A percentile compares a stretch with the other conserved stretches of the same genome.
Conservation (phyloP, 2,329 filamentous ascomycete genomes). For the Fusarium sp. region DNA sequence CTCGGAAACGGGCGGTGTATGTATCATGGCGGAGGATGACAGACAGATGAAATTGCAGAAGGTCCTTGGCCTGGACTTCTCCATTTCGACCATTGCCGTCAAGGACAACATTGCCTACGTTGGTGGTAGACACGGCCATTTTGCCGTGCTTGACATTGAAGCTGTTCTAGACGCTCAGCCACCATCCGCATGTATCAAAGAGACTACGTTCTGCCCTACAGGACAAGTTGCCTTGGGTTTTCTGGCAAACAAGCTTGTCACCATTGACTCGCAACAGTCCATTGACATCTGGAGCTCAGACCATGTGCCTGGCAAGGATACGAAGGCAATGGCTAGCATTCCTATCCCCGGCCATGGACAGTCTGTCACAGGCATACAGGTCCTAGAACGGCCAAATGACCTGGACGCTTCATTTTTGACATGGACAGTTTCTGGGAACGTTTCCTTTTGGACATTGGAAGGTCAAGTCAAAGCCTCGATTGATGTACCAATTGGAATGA, state of each 20-base stretch:
- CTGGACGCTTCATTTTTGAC: slow-evolving; percentile 83
- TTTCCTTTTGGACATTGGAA: slow-evolving; percentile 84
- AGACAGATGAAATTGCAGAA: slow-evolving; percentile 77
- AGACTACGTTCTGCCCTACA: slow-evolving; percentile 52
- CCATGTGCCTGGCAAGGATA: slow-evolving; percentile 56
- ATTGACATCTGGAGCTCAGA: slow-evolving; percentile 74
- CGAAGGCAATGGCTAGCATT: slow-evolving; percentile 58
- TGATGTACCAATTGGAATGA: slow-evolving; percentile 76
- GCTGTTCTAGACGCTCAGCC: slow-evolving; percentile 58
- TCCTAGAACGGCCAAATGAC: slow-evolving; percentile 69
- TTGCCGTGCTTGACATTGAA: slow-evolving; percentile 64
- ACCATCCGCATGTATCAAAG: slow-evolving; percentile 53
- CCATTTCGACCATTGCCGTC: slow-evolving; percentile 74
- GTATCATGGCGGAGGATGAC: slow-evolving; percentile 81
- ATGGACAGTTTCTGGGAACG: slow-evolving; percentile 84
- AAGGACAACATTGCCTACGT: slow-evolving; percentile 71
- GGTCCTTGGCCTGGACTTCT: slow-evolving; percentile 74
- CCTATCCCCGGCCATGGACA: slow-evolving; percentile 73
- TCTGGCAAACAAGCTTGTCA: slow-evolving; percentile 74
- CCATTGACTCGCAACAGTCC: slow-evolving; percentile 79
- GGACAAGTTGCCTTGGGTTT: slow-evolving; percentile 77
- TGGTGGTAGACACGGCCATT: slow-evolving; percentile 74
- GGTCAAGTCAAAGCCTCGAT: slow-evolving; percentile 75
- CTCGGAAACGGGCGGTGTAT: slow-evolving; percentile 90
- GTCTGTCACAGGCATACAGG: slow-evolving; percentile 77